Percentiles rank a stretch among this genome's conserved stretches.
Evolutionary conservation across 345 rosid species (phyloP).

Genomic region (Populus ilicifolia): DNA sequence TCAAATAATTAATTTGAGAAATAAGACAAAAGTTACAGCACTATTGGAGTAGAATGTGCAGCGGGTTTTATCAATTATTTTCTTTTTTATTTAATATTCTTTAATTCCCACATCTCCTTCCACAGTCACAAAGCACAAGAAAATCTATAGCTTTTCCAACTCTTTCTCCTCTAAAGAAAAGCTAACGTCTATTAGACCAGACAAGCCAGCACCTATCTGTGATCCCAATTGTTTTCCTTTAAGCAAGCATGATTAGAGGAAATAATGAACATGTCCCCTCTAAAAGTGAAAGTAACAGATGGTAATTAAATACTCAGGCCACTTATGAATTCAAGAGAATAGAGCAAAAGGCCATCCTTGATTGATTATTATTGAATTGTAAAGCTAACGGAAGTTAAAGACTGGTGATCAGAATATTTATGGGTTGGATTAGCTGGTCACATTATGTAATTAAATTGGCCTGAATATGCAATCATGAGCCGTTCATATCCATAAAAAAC

Average conservation of each 20-base stretch:
- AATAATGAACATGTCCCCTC: slow-evolving; percentile 2
- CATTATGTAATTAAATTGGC: slow-evolving; percentile 1
- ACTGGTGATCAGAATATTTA: background rate
- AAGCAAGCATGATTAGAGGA: slow-evolving; percentile 21
- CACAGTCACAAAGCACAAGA: slow-evolving; percentile 43
- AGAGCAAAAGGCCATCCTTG: slow-evolving; percentile 1
- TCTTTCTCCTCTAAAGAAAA: slow-evolving; percentile 15
- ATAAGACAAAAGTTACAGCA: slow-evolving; percentile 21
- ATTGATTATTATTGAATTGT: background rate
- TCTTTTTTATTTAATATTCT: background rate
- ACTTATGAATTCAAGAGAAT: background rate
- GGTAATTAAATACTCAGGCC: background rate
- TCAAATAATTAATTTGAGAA: slow-evolving; percentile 2
- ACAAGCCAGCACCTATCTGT: slow-evolving; percentile 16
- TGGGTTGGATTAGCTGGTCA: slow-evolving; percentile 26
- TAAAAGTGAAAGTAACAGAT: background rate
- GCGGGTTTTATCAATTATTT: background rate
- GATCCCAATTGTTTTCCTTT: slow-evolving; percentile 27
- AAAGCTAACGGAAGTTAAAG: background rate
- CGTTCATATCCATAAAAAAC: slow-evolving; percentile 14
- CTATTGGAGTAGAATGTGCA: background rate
- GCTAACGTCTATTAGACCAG: background rate
- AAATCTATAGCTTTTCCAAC: slow-evolving; percentile 19
- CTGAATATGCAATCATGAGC: slow-evolving; percentile 3
- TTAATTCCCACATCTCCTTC: slow-evolving; percentile 11